phyloP scores from a whole-genome alignment of 2,329 filamentous ascomycete genomes.

The Alternaria metachromatica region DNA sequence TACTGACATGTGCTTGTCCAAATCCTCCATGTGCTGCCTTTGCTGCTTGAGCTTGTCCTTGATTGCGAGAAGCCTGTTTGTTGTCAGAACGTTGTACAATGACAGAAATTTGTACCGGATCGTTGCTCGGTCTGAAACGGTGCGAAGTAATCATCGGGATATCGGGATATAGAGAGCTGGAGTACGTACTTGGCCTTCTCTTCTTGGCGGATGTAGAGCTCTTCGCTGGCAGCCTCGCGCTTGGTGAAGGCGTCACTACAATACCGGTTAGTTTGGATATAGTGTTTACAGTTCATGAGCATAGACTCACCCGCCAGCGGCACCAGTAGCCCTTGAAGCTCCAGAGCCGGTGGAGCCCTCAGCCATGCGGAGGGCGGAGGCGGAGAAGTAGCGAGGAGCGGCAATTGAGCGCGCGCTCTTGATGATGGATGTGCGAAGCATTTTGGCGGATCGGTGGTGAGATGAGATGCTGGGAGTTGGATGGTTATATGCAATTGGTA shows the following conservation, averaged over 20 bases:
- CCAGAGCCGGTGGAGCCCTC: slow-evolving; percentile 56
- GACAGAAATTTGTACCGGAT: slow-evolving; percentile 18
- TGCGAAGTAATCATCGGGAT: not conserved
- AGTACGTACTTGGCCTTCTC: slow-evolving; percentile 78
- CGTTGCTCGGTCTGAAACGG: not conserved
- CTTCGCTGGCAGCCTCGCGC: slow-evolving; percentile 87
- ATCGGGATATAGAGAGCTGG: not conserved
- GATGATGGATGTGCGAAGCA: slow-evolving; percentile 50
- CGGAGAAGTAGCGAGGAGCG: slow-evolving; percentile 51
- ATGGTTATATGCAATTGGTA: slow-evolving; percentile 24
- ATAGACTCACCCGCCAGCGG: slow-evolving; percentile 42
- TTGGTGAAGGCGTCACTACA: slow-evolving; percentile 87
- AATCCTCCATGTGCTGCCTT: slow-evolving; percentile 81
- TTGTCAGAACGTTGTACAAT: slow-evolving; percentile 17
- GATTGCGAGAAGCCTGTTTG: slow-evolving; percentile 69
- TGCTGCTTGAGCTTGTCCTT: slow-evolving; percentile 74
- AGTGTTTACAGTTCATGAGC: not conserved
- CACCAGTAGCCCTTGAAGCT: slow-evolving; percentile 50
- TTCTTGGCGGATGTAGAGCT: slow-evolving; percentile 81
- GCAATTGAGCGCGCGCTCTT: slow-evolving; percentile 49
- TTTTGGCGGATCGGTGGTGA: slow-evolving; percentile 26
- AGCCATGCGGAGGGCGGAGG: slow-evolving; percentile 51
- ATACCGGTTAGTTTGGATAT: slow-evolving; percentile 10
- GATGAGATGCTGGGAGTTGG: slow-evolving; percentile 14
- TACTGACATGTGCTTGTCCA: slow-evolving; percentile 84